Evolutionary conservation across 805 yeast species (phyloP).

Genomic region (Candida succiphila): DNA sequence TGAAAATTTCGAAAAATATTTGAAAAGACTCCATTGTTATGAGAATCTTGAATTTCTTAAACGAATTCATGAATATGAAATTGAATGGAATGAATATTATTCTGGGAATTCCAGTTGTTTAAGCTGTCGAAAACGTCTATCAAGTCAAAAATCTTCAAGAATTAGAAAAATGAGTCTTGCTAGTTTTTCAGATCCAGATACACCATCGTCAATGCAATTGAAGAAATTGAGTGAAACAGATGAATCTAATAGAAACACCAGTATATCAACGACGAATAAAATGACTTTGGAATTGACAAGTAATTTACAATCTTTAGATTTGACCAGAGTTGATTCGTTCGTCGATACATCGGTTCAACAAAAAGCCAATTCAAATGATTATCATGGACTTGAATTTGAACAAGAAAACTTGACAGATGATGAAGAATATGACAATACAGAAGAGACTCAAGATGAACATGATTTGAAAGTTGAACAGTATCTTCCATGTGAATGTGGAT

Average conservation of each 20-base stretch:
- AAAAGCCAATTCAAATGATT: neutral
- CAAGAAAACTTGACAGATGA: conserved; percentile 1
- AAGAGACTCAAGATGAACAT: neutral
- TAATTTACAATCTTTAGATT: conserved; percentile 1
- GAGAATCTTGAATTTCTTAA: conserved; percentile 14
- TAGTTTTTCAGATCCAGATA: neutral
- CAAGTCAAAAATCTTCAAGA: neutral
- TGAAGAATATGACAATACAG: too few relatives aligned
- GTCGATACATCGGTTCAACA: conserved; percentile 1
- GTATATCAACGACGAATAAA: neutral
- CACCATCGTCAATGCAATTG: neutral
- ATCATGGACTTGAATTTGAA: neutral
- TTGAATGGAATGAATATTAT: conserved; percentile 8
- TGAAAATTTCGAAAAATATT: conserved; percentile 6
- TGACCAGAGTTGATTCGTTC: conserved; percentile 2
- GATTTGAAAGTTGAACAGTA: neutral
- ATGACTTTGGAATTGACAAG: conserved; percentile 1
- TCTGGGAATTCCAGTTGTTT: conserved; percentile 3
- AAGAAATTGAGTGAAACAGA: too few relatives aligned
- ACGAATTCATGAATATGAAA: conserved; percentile 10
- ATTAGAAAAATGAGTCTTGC: too few relatives aligned
- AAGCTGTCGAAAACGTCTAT: conserved; percentile 2
- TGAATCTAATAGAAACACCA: neutral
- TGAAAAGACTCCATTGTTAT: conserved; percentile 8
- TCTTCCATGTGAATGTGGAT: neutral